Percentiles rank a stretch among this genome's conserved stretches.
Conservation (phyloP, 371 early-diverging fungal species). For the Choanephora cucurbitarum region DNA sequence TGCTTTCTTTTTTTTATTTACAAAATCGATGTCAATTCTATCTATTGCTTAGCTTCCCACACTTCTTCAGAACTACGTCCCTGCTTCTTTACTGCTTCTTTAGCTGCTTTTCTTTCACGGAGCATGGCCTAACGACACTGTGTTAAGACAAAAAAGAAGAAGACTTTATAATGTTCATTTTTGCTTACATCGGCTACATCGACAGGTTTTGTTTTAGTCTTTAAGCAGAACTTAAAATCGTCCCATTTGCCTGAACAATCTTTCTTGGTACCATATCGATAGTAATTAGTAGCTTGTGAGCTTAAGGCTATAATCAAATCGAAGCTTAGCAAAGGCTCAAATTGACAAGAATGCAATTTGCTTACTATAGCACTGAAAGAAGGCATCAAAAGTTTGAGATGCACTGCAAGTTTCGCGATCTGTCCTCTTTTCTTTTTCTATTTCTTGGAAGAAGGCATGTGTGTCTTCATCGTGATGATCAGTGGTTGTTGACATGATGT, state of each 20-base stretch:
- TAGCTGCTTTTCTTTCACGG: constrained; percentile 24
- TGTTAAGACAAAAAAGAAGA: too few species aligned
- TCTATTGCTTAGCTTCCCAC: constrained; percentile 36
- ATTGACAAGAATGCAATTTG: background rate
- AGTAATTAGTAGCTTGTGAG: constrained; percentile 46
- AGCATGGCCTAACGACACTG: constrained; percentile 49
- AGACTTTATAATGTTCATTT: too few species aligned
- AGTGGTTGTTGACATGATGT: background rate
- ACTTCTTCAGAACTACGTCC: constrained; percentile 44
- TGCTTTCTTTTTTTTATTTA: too few species aligned
- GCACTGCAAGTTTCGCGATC: constrained; percentile 41
- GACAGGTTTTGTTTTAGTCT: constrained; percentile 42
- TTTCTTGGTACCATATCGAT: constrained; percentile 49
- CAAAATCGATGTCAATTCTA: too few species aligned
- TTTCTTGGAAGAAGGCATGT: constrained; percentile 39
- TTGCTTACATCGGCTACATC: constrained; percentile 42
- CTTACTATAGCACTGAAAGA: constrained; percentile 50
- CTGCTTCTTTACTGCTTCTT: constrained; percentile 24
- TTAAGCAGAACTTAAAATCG: constrained; percentile 44
- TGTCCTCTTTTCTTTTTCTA: constrained; percentile 37
- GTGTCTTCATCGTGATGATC: constrained; percentile 33
- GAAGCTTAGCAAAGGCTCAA: background rate
- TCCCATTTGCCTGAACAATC: constrained; percentile 47
- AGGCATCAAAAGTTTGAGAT: constrained; percentile 40
- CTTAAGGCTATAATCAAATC: constrained; percentile 33